A percentile compares a stretch with the other conserved stretches of the same genome.
These are phyloP conservation scores for Blastobotrys apis DNA, from an alignment of 1,139 yeast species.

Conservation along the genomic window DNA sequence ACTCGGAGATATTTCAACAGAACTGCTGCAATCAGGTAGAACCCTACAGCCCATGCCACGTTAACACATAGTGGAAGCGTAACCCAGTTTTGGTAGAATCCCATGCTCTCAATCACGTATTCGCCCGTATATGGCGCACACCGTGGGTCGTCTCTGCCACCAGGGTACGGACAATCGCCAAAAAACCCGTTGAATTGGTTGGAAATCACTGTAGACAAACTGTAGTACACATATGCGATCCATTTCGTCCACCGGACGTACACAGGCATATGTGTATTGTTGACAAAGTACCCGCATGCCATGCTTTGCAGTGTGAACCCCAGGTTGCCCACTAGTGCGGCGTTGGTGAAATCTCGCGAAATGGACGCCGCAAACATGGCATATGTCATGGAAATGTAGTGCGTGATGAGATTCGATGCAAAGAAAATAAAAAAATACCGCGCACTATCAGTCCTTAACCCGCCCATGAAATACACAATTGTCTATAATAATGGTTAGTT, in stretches of 20 bases:
- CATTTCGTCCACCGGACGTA: slow-evolving; percentile 83
- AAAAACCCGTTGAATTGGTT: slow-evolving; percentile 59
- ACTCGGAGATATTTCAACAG: slow-evolving; percentile 45
- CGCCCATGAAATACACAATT: slow-evolving; percentile 75
- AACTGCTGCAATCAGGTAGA: slow-evolving; percentile 45
- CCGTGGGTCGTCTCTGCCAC: slow-evolving; percentile 37
- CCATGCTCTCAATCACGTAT: slow-evolving; percentile 52
- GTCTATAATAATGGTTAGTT: slow-evolving; percentile 14
- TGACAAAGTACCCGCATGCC: slow-evolving; percentile 80
- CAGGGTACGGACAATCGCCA: slow-evolving; percentile 53
- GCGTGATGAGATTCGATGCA: slow-evolving; percentile 53
- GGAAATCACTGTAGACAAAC: slow-evolving; percentile 62
- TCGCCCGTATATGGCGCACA: slow-evolving; percentile 47
- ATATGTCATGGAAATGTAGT: slow-evolving; percentile 52
- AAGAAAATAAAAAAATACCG: slow-evolving; percentile 60
- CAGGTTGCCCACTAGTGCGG: slow-evolving; percentile 59
- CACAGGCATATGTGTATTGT: slow-evolving; percentile 71
- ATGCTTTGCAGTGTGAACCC: slow-evolving; percentile 69
- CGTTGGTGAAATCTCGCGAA: slow-evolving; percentile 59
- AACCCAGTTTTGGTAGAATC: slow-evolving; percentile 60
- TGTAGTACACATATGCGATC: slow-evolving; percentile 71
- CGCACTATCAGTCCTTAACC: slow-evolving; percentile 47
- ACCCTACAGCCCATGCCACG: slow-evolving; percentile 57
- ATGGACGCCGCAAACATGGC: slow-evolving; percentile 57
- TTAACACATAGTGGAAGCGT: slow-evolving; percentile 59